These are phyloP conservation scores for Arabidopsis arenosa DNA, from an alignment of 345 rosid species.

Conservation along the genomic window DNA sequence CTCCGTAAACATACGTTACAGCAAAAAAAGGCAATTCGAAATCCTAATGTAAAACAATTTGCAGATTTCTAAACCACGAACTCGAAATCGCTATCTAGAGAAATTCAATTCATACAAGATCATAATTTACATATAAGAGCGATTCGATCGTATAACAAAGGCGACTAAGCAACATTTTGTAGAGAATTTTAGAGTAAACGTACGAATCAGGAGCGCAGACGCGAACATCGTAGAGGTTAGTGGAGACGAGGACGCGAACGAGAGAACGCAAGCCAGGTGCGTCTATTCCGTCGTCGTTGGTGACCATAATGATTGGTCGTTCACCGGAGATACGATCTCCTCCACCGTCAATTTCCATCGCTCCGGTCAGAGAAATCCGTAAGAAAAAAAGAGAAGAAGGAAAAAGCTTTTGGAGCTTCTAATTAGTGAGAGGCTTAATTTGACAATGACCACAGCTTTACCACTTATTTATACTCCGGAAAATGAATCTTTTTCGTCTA, in stretches of 20 bases:
- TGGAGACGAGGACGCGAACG: constrained; percentile 71
- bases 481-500: too few relatives aligned
- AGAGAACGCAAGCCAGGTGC: constrained; percentile 80
- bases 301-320: constrained; percentile 65
- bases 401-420: neutral
- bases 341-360: constrained; percentile 43
- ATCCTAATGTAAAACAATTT: neutral
- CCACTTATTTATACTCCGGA: neutral
- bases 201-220: constrained; percentile 97
- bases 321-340: constrained; percentile 31
- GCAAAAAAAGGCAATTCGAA: neutral
- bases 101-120: neutral
- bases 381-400: neutral
- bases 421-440: neutral
- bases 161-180: constrained; percentile 11
- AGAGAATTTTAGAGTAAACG: constrained; percentile 20
- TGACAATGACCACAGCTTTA: neutral
- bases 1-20: neutral
- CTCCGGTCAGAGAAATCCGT: neutral
- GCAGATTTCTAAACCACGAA: neutral
- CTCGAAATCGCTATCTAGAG: neutral
- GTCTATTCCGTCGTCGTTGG: constrained; percentile 97
- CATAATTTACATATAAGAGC: neutral
- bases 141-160: neutral
- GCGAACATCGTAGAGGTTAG: constrained; percentile 62